Conservation (phyloP, 2,329 filamentous ascomycete genomes). For the Alternaria arborescens region DNA sequence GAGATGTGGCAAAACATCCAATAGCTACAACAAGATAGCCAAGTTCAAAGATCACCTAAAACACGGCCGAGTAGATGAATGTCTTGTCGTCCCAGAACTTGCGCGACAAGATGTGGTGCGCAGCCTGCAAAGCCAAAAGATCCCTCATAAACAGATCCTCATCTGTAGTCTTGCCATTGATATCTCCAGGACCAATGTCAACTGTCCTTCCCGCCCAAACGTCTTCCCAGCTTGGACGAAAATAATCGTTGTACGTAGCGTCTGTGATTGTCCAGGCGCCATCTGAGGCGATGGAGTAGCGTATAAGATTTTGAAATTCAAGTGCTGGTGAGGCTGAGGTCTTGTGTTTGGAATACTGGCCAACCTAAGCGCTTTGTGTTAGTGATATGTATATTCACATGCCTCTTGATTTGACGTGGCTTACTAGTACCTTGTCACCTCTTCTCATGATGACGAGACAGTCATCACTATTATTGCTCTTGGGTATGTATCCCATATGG, state of each 20-base stretch:
- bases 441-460: background rate
- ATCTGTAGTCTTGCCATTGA: background rate
- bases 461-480: background rate
- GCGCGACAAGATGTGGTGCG: background rate
- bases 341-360: background rate
- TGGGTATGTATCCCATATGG: background rate
- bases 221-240: constrained; percentile 1
- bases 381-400: background rate
- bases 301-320: constrained; percentile 12
- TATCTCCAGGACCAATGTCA: background rate
- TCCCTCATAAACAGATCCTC: background rate
- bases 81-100: background rate
- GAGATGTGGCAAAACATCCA: too few relatives aligned
- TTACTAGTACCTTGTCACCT: background rate
- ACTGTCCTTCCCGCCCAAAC: background rate
- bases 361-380: background rate
- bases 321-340: background rate
- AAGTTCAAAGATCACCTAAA: too few relatives aligned
- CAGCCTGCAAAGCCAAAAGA: background rate
- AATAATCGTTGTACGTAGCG: constrained; percentile 6
- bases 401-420: background rate
- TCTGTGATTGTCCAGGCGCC: constrained; percentile 7
- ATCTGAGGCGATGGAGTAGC: background rate
- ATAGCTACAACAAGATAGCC: too few relatives aligned
- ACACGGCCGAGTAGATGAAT: background rate